Conservation (phyloP, 306 rosid genomes). For the Medicago arabica region DNA sequence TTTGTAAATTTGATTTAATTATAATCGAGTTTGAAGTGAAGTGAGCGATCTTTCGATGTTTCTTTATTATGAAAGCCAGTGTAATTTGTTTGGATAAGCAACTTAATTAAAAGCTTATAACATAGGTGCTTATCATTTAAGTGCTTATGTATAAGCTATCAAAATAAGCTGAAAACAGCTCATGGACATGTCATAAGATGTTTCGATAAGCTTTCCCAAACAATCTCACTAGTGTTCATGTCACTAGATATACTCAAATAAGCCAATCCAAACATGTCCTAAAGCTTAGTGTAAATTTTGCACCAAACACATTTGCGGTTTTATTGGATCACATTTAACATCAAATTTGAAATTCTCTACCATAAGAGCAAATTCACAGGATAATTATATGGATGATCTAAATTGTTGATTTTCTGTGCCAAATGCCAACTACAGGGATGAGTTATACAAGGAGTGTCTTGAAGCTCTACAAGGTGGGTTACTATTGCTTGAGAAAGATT, state of each 20-base stretch:
- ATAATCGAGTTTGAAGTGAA: not conserved
- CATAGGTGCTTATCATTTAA: too few relatives aligned
- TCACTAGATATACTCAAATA: too few relatives aligned
- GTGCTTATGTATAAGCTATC: too few relatives aligned
- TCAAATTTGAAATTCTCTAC: not conserved
- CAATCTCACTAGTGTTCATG: too few relatives aligned
- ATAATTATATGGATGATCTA: not conserved
- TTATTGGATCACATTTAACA: not conserved
- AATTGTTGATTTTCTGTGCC: slow-evolving; percentile 40
- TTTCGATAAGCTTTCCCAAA: too few relatives aligned
- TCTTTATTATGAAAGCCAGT: not conserved
- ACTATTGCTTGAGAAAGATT: slow-evolving; percentile 64
- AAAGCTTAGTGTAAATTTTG: not conserved
- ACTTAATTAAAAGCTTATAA: too few relatives aligned
- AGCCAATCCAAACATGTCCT: not conserved
- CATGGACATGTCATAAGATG: too few relatives aligned
- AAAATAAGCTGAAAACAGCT: too few relatives aligned
- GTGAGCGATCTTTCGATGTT: not conserved
- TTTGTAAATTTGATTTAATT: not conserved
- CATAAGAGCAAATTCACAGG: not conserved
- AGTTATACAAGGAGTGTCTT: slow-evolving; percentile 86
- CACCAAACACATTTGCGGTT: not conserved
- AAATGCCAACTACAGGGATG: slow-evolving; percentile 65
- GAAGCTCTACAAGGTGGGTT: slow-evolving; percentile 81
- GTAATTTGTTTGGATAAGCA: too few relatives aligned